Evolutionary conservation across 2,329 filamentous ascomycete genomes (phyloP).

Genomic region (Paracamarosporium sp.): DNA sequence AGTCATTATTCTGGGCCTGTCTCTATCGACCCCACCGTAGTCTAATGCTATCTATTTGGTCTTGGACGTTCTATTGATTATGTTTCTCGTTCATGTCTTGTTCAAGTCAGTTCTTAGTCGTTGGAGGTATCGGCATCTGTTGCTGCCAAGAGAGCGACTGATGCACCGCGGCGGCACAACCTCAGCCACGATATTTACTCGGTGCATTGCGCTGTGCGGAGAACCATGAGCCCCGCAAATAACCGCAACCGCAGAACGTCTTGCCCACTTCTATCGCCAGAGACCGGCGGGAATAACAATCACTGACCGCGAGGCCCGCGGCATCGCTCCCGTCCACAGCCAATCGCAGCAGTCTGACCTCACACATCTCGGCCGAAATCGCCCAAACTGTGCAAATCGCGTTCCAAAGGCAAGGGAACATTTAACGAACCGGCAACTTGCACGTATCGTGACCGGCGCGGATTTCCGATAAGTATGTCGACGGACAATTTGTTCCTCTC

Average conservation of each 20-base stretch:
- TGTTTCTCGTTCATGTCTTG: no score
- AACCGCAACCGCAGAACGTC: neutral
- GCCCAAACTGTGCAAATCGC: constrained; percentile 6
- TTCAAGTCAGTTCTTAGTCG: no score
- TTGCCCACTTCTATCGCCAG: neutral
- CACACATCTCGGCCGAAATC: neutral
- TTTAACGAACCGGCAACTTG: constrained; percentile 5
- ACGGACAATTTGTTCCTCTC: neutral
- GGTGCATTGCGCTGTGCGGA: no score
- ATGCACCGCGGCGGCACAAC: no score
- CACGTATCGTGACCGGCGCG: neutral
- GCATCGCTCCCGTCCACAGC: neutral
- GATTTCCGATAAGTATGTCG: constrained; percentile 1
- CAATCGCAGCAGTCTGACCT: neutral
- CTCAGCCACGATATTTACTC: no score
- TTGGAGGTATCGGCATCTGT: no score
- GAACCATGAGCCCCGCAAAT: neutral
- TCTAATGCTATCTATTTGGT: no score
- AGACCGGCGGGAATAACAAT: neutral
- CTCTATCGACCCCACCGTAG: neutral
- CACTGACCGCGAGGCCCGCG: neutral
- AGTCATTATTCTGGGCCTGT: neutral
- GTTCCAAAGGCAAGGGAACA: neutral
- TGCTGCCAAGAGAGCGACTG: no score
- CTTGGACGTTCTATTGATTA: no score